These are phyloP conservation scores for Glomus cerebriforme DNA, from an alignment of 192 early-diverging fungal genomes.

Conservation along the genomic window DNA sequence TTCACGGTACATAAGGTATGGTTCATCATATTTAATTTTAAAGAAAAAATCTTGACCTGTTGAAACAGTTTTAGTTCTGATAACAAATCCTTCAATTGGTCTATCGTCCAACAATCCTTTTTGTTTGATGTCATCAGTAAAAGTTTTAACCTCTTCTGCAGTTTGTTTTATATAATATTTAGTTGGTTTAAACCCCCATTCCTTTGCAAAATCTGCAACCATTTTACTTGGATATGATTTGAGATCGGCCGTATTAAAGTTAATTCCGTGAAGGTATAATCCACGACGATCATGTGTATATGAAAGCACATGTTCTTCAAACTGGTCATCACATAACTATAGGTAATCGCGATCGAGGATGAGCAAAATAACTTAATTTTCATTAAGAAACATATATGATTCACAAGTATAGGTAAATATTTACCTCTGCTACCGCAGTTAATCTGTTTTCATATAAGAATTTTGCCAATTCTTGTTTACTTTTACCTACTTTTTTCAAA, in stretches of 20 bases:
- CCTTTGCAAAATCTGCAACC: conserved; percentile 63
- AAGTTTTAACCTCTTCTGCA: conserved; percentile 61
- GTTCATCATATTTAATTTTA: conserved; percentile 96
- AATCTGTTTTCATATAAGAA: conserved; percentile 73
- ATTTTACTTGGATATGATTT: conserved; percentile 67
- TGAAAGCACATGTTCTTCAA: conserved; percentile 93
- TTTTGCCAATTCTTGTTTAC: conserved; percentile 64
- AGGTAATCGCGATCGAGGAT: conserved; percentile 20
- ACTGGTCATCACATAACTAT: conserved; percentile 91
- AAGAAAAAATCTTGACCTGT: conserved; percentile 64
- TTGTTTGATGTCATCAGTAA: conserved; percentile 67
- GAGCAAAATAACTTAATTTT: neutral
- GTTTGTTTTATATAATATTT: conserved; percentile 57
- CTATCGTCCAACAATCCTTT: conserved; percentile 67
- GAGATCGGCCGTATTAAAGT: conserved; percentile 74
- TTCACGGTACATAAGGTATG: conserved; percentile 93
- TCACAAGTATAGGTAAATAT: neutral
- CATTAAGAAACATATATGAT: neutral
- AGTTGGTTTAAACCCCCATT: conserved; percentile 74
- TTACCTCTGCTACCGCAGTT: conserved; percentile 84
- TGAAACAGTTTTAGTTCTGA: conserved; percentile 63
- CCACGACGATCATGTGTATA: conserved; percentile 79
- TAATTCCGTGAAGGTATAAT: conserved; percentile 91
- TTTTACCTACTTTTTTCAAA: conserved; percentile 56
- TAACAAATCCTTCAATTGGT: conserved; percentile 90